Evolutionary conservation across 192 early-diverging fungal species (phyloP).

Genomic region (Coemansia sp.): DNA sequence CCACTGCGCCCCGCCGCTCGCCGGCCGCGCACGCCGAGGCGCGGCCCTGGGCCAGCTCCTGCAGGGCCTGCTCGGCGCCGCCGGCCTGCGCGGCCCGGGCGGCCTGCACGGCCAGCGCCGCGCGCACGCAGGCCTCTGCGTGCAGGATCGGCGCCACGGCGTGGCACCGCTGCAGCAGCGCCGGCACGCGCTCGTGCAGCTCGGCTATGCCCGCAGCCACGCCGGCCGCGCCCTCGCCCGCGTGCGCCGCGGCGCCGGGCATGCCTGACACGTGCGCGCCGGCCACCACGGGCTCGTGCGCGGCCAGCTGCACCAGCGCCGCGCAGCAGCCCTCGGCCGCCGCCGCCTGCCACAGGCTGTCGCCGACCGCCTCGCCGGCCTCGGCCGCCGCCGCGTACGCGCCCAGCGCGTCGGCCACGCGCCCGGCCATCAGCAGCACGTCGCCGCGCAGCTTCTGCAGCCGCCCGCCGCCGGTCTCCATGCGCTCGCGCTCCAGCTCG

Average conservation of each 20-base stretch:
- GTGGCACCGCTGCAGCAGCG: constrained; percentile 36
- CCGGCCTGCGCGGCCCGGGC: constrained; percentile 22
- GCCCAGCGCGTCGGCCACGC: constrained; percentile 35
- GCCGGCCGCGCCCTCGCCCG: background rate
- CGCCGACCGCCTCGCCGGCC: constrained; percentile 20
- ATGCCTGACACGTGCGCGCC: constrained; percentile 6
- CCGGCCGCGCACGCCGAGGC: constrained; percentile 5
- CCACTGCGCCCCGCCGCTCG: constrained; percentile 11
- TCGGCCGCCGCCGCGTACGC: constrained; percentile 36
- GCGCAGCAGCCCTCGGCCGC: constrained; percentile 51
- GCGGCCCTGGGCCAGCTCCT: constrained; percentile 7
- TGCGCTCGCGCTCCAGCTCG: constrained; percentile 34
- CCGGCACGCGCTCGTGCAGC: constrained; percentile 33
- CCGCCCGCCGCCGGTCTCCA: constrained; percentile 22
- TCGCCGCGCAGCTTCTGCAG: constrained; percentile 52
- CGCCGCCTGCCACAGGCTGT: constrained; percentile 49
- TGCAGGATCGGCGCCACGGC: constrained; percentile 44
- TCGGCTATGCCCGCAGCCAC: constrained; percentile 5
- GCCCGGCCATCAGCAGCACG: constrained; percentile 41
- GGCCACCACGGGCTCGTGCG: constrained; percentile 17
- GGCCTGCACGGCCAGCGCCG: constrained; percentile 33
- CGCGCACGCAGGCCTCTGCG: constrained; percentile 44
- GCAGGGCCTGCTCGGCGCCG: constrained; percentile 24
- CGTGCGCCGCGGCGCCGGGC: background rate
- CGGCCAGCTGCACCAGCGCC: constrained; percentile 36